Conservation (phyloP, 768 basidiomycete genomes). For the Boletus barrowsii region DNA sequence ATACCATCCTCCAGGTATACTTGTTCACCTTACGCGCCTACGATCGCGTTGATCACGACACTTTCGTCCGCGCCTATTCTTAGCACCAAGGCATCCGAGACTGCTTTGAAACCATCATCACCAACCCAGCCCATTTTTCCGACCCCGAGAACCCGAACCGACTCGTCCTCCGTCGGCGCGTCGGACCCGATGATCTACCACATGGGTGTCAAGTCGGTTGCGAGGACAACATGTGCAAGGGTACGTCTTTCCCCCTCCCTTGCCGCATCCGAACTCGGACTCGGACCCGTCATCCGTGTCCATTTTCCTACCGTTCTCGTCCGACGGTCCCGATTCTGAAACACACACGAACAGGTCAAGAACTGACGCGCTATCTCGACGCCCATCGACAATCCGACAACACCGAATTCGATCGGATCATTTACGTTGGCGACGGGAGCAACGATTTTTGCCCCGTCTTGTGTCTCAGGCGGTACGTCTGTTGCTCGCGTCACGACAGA, state of each 20-base stretch:
- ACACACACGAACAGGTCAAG: slow-evolving; percentile 61
- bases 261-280: too few species aligned
- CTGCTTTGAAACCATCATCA: slow-evolving; percentile 82
- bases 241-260: slow-evolving; percentile 31
- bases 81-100: slow-evolving; percentile 62
- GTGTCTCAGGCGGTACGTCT: slow-evolving; percentile 61
- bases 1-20: slow-evolving; percentile 78
- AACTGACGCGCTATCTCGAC: slow-evolving; percentile 79
- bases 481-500: not conserved
- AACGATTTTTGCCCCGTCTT: slow-evolving; percentile 96
- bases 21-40: not conserved
- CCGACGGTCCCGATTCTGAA: not conserved
- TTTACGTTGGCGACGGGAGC: slow-evolving; percentile 91
- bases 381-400: slow-evolving; percentile 1
- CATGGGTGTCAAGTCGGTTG: slow-evolving; percentile 88
- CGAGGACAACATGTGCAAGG: slow-evolving; percentile 98
- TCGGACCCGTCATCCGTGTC: not conserved
- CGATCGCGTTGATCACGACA: not conserved
- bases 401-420: slow-evolving; percentile 66
- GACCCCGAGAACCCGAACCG: slow-evolving; percentile 54
- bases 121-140: slow-evolving; percentile 89
- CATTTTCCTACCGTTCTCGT: not conserved
- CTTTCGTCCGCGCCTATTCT: not conserved
- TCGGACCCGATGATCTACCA: slow-evolving; percentile 74
- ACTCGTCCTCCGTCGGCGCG: slow-evolving; percentile 70